Conservation (phyloP, 352 stramenopile genomes). For the Peronosclerospora sorghi region DNA sequence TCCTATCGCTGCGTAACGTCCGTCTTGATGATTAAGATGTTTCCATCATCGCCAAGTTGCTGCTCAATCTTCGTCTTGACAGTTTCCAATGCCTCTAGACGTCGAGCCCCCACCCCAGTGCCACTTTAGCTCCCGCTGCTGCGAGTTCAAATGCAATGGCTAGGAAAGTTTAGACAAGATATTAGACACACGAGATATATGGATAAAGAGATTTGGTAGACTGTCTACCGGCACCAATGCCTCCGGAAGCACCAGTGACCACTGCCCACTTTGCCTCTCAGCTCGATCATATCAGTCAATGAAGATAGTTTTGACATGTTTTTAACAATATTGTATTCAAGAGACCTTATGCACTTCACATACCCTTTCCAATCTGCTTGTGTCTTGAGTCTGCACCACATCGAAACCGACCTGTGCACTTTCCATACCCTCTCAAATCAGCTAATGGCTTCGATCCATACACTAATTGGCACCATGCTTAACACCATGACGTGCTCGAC, state of each 20-base stretch:
- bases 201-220: neutral
- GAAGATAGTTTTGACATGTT: too few relatives aligned
- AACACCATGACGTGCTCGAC: too few relatives aligned
- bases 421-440: too few relatives aligned
- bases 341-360: too few relatives aligned
- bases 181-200: neutral
- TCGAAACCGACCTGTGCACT: too few relatives aligned
- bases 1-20: slow-evolving; percentile 66
- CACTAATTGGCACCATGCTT: too few relatives aligned
- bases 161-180: slow-evolving; percentile 1
- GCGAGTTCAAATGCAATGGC: slow-evolving; percentile 69
- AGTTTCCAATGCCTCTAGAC: slow-evolving; percentile 43
- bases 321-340: too few relatives aligned
- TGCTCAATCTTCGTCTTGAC: slow-evolving; percentile 27
- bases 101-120: slow-evolving; percentile 74
- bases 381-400: too few relatives aligned
- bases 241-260: slow-evolving; percentile 82
- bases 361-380: too few relatives aligned
- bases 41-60: slow-evolving; percentile 13
- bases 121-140: slow-evolving; percentile 62
- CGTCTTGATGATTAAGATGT: slow-evolving; percentile 33
- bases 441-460: too few relatives aligned
- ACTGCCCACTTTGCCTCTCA: slow-evolving; percentile 75
- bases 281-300: neutral
- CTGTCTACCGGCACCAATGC: slow-evolving; percentile 60